phyloP scores from a whole-genome alignment of 1,284 basidiomycete species.

The Marasmius fiardii region DNA sequence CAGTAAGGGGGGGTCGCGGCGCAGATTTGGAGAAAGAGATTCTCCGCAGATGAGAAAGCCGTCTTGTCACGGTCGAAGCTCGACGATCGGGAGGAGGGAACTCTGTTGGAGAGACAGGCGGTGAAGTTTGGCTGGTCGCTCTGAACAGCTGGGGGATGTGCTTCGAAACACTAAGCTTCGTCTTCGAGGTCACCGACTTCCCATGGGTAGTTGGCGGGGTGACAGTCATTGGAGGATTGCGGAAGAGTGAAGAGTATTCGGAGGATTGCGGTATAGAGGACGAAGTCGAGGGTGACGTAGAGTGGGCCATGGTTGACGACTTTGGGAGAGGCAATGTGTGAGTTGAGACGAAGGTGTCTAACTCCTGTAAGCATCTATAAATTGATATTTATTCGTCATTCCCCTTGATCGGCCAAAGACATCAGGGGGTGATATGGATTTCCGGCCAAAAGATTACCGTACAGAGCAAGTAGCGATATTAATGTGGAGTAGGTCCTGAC shows the following conservation, averaged over 20 bases:
- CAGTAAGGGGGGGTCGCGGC: neutral
- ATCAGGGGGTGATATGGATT: too few species aligned
- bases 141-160: neutral
- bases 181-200: neutral
- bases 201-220: neutral
- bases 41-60: neutral
- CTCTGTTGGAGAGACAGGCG: neutral
- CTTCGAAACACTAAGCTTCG: neutral
- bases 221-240: neutral
- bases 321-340: too few species aligned
- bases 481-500: too few species aligned
- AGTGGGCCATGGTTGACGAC: neutral
- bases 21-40: neutral
- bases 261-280: too few species aligned
- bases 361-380: too few species aligned
- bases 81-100: neutral
- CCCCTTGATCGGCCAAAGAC: too few species aligned
- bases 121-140: neutral
- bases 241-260: neutral
- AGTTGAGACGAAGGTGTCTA: too few species aligned
- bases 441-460: too few species aligned
- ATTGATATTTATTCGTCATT: too few species aligned
- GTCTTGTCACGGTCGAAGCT: neutral
- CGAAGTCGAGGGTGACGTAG: neutral
- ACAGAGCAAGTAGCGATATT: too few species aligned